These are phyloP conservation scores for Carallia pectinifolia DNA, from an alignment of 345 rosid species.

Conservation along the genomic window DNA sequence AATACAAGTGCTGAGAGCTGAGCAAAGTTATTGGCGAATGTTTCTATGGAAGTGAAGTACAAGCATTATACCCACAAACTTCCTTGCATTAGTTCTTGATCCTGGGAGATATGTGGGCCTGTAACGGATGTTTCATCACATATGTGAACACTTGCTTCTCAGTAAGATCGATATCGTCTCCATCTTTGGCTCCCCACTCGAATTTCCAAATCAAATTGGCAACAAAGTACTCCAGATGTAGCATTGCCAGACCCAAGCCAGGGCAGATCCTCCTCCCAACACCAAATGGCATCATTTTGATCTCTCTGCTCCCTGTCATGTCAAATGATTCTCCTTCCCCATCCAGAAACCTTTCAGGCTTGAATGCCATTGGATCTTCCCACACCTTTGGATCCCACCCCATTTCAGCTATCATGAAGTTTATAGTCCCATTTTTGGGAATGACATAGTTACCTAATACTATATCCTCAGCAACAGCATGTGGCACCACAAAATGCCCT, in stretches of 20 bases:
- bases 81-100: background rate
- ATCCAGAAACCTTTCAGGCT: constrained; percentile 22
- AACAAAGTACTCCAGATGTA: constrained; percentile 22
- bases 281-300: constrained; percentile 26
- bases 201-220: constrained; percentile 18
- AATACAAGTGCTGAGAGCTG: no score
- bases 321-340: constrained; percentile 2
- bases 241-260: constrained; percentile 12
- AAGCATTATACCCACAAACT: no score
- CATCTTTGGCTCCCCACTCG: constrained; percentile 16
- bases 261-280: constrained; percentile 24
- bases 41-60: no score
- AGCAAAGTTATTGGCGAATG: no score
- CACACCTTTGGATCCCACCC: constrained; percentile 19
- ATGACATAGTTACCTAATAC: background rate
- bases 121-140: constrained; percentile 12
- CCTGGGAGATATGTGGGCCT: background rate
- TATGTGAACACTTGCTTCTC: constrained; percentile 5
- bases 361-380: constrained; percentile 25
- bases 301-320: constrained; percentile 18
- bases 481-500: constrained; percentile 10
- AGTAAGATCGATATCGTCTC: constrained; percentile 12
- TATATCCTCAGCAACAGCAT: constrained; percentile 10
- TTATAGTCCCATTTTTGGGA: constrained; percentile 7
- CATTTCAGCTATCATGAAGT: constrained; percentile 21